A percentile compares a stretch with the other conserved stretches of the same genome.
These are phyloP conservation scores for Byssothecium circinans DNA, from an alignment of 2,329 filamentous ascomycete species.

Conservation along the genomic window DNA sequence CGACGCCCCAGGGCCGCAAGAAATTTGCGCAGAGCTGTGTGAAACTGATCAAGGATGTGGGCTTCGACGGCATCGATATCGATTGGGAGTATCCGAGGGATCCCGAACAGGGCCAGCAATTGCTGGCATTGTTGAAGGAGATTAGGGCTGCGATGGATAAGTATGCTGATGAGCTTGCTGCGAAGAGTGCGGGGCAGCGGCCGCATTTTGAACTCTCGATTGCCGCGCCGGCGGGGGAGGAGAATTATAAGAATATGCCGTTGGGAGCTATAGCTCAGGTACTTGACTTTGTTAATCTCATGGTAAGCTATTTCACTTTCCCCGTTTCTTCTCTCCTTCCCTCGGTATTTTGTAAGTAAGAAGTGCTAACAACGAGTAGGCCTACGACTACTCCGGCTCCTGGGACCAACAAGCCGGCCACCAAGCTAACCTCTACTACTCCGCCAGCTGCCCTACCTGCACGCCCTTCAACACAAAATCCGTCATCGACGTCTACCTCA, in stretches of 20 bases:
- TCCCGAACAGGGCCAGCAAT: conserved; percentile 44
- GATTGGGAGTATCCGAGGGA: conserved; percentile 53
- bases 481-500: conserved; percentile 71
- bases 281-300: conserved; percentile 55
- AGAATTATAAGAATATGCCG: conserved; percentile 48
- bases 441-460: conserved; percentile 56
- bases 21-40: conserved; percentile 73
- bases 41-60: conserved; percentile 74
- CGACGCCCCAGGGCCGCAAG: conserved; percentile 62
- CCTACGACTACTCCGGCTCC: conserved; percentile 66
- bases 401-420: conserved; percentile 77
- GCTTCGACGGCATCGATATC: conserved; percentile 54
- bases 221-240: conserved; percentile 49
- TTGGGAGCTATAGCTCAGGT: conserved; percentile 46
- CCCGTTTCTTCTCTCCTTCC: no score
- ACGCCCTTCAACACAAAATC: conserved; percentile 79
- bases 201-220: conserved; percentile 50
- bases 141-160: conserved; percentile 43
- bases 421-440: conserved; percentile 75
- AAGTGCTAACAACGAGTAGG: conserved; percentile 18
- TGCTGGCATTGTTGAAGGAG: conserved; percentile 45
- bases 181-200: conserved; percentile 14
- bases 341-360: no score
- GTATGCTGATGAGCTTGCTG: conserved; percentile 42
- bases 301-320: conserved; percentile 32